Evolutionary conservation across 441 rosid genomes (phyloP).

Genomic region (Gossypium trilobum): DNA sequence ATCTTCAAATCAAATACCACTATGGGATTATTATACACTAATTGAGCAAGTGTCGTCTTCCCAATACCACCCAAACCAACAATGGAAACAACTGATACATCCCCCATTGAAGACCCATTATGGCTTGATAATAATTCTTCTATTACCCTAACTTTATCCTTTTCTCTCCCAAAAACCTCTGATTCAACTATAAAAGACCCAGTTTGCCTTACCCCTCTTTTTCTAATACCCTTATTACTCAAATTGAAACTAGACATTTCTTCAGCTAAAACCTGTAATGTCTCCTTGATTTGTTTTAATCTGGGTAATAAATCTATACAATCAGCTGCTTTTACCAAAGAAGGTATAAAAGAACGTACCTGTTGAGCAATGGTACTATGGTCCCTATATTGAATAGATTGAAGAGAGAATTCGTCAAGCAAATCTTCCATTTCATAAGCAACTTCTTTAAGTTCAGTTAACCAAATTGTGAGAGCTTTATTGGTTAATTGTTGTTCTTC

Average conservation of each 20-base stretch:
- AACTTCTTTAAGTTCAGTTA: conserved; percentile 13
- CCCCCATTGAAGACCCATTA: neutral
- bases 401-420: conserved; percentile 14
- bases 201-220: neutral
- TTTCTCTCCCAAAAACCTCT: conserved; percentile 14
- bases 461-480: conserved; percentile 14
- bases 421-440: conserved; percentile 16
- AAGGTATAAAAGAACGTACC: conserved; percentile 3
- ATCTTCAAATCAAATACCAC: conserved; percentile 18
- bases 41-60: conserved; percentile 11
- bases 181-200: conserved; percentile 10
- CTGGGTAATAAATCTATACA: neutral
- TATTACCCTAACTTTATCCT: neutral
- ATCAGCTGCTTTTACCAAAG: neutral
- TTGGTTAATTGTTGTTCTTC: conserved; percentile 12
- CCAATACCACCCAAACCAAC: conserved; percentile 16
- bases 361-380: neutral
- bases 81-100: conserved; percentile 7
- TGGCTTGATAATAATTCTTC: neutral
- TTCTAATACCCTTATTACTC: neutral
- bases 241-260: conserved; percentile 12
- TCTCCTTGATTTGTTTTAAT: conserved; percentile 10
- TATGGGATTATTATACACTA: conserved; percentile 11
- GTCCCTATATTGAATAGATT: neutral
- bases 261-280: conserved; percentile 7